Evolutionary conservation across 179 eudicot species (phyloP), one percentile per base, ranked within the genome.

Genomic region (Gypsophila paniculata): DNA sequence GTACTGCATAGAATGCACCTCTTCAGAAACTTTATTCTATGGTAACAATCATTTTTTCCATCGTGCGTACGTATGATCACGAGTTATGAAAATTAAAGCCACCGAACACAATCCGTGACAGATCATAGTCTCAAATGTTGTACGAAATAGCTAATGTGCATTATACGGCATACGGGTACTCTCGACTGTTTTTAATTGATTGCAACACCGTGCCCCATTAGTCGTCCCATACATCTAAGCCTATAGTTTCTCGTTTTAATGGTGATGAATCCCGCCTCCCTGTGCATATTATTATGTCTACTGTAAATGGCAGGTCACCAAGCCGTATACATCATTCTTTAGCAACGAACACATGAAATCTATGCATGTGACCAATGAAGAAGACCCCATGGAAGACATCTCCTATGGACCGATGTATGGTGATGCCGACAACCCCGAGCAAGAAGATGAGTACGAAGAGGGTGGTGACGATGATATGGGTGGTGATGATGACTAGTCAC

Each of bases 311-410:
- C 84, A 91, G 93, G 91, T 91, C 32, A 82, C 85, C 32, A 91
- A 93, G 86, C 97, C 97, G 6, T 93, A 87, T 72, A 65, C 85
- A 25, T 79, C 86, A 2, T 93, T 82, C 76, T 85, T 91, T 81
- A 80, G 82, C 11, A 87, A 87, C 5, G 88, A 76, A 34, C 79
- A 70, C 76, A 78, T 91, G 71, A 80, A 85, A 72, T 66, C 83
- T 13, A 79, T 87, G 95, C 68, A 72, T 70, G 80, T 71, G 68
- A 46, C 72, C 44, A 75, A 69, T 44, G 73, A 61, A 14, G 57
- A 12, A n/a, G 74, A 52, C 52, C 57, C 38, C 1, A 62, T 55
- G 2, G 83, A 77, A 17, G 85, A 77, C 26, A 70, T 75, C 78
- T 2, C 34, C 4, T 80, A 71, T 17, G 75, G 44, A 54, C 25